phyloP scores from a whole-genome alignment of 192 early-diverging fungal species.

The Coemansia sp. region DNA sequence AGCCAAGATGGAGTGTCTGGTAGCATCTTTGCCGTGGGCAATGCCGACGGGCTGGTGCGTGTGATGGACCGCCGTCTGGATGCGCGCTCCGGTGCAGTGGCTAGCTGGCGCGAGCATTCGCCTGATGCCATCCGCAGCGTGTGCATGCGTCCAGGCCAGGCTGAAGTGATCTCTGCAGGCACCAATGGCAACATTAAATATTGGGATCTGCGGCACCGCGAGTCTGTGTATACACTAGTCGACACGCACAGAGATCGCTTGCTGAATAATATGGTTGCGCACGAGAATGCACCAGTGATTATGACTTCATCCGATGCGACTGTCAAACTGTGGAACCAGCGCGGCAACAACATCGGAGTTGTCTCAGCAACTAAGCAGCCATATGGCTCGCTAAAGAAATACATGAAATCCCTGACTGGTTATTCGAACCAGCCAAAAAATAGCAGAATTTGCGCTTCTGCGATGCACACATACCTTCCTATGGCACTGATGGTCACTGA shows the following conservation, averaged over 20 bases:
- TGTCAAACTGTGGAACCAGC: slow-evolving; percentile 53
- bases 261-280: slow-evolving; percentile 37
- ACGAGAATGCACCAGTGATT: slow-evolving; percentile 44
- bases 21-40: slow-evolving; percentile 44
- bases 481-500: slow-evolving; percentile 44
- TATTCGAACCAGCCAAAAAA: slow-evolving; percentile 4
- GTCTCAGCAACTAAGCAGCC: slow-evolving; percentile 23
- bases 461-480: slow-evolving; percentile 45
- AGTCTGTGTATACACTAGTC: slow-evolving; percentile 23
- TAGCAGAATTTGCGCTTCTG: slow-evolving; percentile 7
- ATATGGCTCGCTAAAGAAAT: slow-evolving; percentile 16
- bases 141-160: slow-evolving; percentile 34
- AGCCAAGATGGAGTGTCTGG: slow-evolving; percentile 41
- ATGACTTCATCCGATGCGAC: slow-evolving; percentile 38
- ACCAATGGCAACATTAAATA: slow-evolving; percentile 39
- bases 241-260: slow-evolving; percentile 25
- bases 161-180: slow-evolving; percentile 43
- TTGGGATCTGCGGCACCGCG: slow-evolving; percentile 50
- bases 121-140: slow-evolving; percentile 31
- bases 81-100: slow-evolving; percentile 30
- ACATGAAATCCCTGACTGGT: slow-evolving; percentile 45
- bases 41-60: slow-evolving; percentile 43
- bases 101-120: slow-evolving; percentile 45
- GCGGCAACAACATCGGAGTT: slow-evolving; percentile 38
- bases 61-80: slow-evolving; percentile 49